Evolutionary conservation across 1,284 basidiomycete genomes (phyloP), one percentile per base, ranked within the genome.

Genomic region (Papiliotrema laurentii): DNA sequence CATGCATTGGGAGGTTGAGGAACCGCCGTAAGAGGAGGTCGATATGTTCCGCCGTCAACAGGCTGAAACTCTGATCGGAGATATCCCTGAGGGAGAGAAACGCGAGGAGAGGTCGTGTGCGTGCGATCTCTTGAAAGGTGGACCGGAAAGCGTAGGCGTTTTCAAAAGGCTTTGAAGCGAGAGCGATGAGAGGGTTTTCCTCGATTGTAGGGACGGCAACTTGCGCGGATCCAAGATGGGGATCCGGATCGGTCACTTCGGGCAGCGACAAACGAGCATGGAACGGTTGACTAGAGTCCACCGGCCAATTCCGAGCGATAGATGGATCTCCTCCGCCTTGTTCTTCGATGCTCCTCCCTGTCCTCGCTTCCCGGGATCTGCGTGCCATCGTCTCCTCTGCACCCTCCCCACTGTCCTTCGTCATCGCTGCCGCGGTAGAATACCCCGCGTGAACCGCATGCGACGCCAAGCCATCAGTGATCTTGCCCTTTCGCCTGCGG

Each of bases 281-380:
- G 19, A 31, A 43, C 4, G 41, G 41, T 9, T 31, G 33, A 4
- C 28, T 22, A 11, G 27, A 9, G n/a, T 43, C 41, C 14, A 26
- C 27, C 16, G 41, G 41, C 41, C 41, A 43, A 19, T 43, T 16
- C 28, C 26, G n/a, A n/a, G n/a, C n/a, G n/a, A n/a, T n/a, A n/a
- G n/a, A n/a, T n/a, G n/a, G n/a, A n/a, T 22, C 41, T 9, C 28
- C 18, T 10, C n/a, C 27, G 28, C 27, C 34, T 36, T 36, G 14
- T 36, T 18, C 26, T 43, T 19, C 41, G 10, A 19, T 30, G 13
- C 19, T n/a, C 21, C 14, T 4, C 14, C 16, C n/a, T 10, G 28
- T 16, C 16, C 7, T 7, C 9, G 27, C 27, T 11, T 30, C 18
- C n/a, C 22, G 28, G 10, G 4, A 9, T 19, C 39, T 16, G 24